These are phyloP conservation scores for Phylloporus arenicola DNA, from an alignment of 768 basidiomycete genomes.

Conservation along the genomic window DNA sequence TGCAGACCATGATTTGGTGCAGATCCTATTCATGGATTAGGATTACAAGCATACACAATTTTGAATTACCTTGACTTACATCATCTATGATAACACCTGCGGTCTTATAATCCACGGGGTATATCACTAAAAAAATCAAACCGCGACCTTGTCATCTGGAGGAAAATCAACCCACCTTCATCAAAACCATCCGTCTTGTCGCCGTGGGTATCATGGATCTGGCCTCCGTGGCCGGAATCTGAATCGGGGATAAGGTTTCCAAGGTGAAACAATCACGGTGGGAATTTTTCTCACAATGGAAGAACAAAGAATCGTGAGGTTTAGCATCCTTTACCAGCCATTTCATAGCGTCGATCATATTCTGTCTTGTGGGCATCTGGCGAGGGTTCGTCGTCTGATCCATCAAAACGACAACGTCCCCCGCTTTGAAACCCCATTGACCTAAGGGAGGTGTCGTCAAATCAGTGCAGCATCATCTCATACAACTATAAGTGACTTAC, in stretches of 20 bases:
- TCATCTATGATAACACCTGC: slow-evolving; percentile 78
- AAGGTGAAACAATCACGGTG: neutral
- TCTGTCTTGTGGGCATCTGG: slow-evolving; percentile 45
- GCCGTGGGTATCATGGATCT: slow-evolving; percentile 69
- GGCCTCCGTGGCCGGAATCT: slow-evolving; percentile 97
- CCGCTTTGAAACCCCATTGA: slow-evolving; percentile 43
- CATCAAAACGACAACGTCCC: slow-evolving; percentile 54
- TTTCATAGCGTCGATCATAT: slow-evolving; percentile 54
- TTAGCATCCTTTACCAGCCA: slow-evolving; percentile 68
- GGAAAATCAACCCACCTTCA: slow-evolving; percentile 47
- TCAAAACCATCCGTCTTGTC: slow-evolving; percentile 79
- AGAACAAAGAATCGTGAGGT: slow-evolving; percentile 69
- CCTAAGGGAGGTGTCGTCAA: slow-evolving; percentile 22
- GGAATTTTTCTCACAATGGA: slow-evolving; percentile 47
- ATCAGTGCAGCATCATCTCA: neutral
- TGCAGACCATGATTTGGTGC: slow-evolving; percentile 38
- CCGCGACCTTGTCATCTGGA: neutral
- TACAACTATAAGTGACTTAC: slow-evolving; percentile 31
- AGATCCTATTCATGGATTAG: slow-evolving; percentile 27
- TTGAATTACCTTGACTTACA: slow-evolving; percentile 33
- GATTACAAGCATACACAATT: neutral
- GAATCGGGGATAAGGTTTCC: neutral
- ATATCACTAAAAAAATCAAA: slow-evolving; percentile 54
- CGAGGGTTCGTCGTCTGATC: slow-evolving; percentile 42
- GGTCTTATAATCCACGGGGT: slow-evolving; percentile 78